A percentile compares a stretch with the other conserved stretches of the same genome.
phyloP scores from a whole-genome alignment of 352 stramenopile genomes.

The Pythium guiyangense region DNA sequence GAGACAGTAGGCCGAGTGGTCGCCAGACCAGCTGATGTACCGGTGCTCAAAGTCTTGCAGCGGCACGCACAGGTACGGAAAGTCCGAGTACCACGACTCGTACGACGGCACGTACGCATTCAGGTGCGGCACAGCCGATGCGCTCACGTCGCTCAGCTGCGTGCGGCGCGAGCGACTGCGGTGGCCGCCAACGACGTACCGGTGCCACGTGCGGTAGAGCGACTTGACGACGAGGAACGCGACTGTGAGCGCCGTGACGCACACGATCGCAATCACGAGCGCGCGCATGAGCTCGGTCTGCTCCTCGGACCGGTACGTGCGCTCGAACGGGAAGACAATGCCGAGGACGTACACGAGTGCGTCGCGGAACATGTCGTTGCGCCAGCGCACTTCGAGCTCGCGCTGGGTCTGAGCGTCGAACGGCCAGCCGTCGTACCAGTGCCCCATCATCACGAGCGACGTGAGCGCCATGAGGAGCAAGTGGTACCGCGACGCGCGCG shows the following conservation, averaged over 20 bases:
- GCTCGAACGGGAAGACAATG: constrained; percentile 48
- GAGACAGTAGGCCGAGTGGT: constrained; percentile 52
- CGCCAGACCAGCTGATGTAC: constrained; percentile 53
- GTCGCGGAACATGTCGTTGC: constrained; percentile 13
- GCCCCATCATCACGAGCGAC: constrained; percentile 69
- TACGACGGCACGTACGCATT: constrained; percentile 57
- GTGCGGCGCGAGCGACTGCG: constrained; percentile 19
- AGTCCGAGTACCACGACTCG: constrained; percentile 69
- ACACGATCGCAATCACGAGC: constrained; percentile 37
- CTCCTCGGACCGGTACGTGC: constrained; percentile 27
- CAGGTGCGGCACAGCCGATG: constrained; percentile 40
- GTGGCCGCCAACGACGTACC: constrained; percentile 30
- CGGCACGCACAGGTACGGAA: constrained; percentile 58
- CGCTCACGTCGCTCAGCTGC: constrained; percentile 36
- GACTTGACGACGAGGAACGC: constrained; percentile 31
- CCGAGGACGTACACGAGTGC: constrained; percentile 31
- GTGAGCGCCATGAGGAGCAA: constrained; percentile 57
- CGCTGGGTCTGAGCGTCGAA: constrained; percentile 43
- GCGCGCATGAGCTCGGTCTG: constrained; percentile 35
- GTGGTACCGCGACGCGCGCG: constrained; percentile 57
- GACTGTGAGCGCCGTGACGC: constrained; percentile 25
- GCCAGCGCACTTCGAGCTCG: constrained; percentile 15
- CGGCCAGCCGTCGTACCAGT: constrained; percentile 79
- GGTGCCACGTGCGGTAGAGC: constrained; percentile 27
- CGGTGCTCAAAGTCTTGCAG: constrained; percentile 43